Base-by-base conservation (phyloP, 148 eudicot species). In the Gaultheria prostrata region DNA sequence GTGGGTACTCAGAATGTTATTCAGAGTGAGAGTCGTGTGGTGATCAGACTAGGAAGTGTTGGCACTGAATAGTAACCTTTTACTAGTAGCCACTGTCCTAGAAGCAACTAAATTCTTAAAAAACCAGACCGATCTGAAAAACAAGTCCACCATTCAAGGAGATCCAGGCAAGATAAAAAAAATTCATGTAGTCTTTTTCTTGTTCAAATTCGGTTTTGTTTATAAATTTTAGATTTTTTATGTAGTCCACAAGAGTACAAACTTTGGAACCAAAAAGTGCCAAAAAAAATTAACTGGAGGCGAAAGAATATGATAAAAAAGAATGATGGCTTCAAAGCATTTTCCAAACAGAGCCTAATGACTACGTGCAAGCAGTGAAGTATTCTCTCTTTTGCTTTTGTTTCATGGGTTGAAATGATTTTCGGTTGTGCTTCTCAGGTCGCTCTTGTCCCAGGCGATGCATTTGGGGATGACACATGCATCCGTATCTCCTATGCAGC, bases 371-470 rank as follows among this genome's bases (percentile, higher is more conserved):
- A 74, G 51, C 28, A 76, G 30, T 35, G 59, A 70, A 72, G 53
- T 30, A 33, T 15, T 26, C 1, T 26, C 35, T 24, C 0, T 39
- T 2, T 82, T 72, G 17, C 48, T 2, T 35, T n/a, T 18, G 3
- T 56, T 53, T 1, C 13, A 20, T 43, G 17, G 15, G 21, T 56
- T 24, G 14, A 11, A 14, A 53, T 43, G 20, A 35, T 35, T 49
- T 8, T 0, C 28, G 18, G 21, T 82, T 48, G 63, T 83, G 80
- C 18, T 80, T 75, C 8, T 49, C 88, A 95, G 98, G 98, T 96
- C 33, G 99, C 99, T 8, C 89, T 95, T 69, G 98, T 94, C 49
- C 98, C 98, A 0, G 98, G 98, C 9, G 94, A 89, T 82, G 98
- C 98, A 51, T 96, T 94, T 83, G 98, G 98, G 28, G 94, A 96